Evolutionary conservation across 257 asterid genomes (phyloP).

Genomic region (Scutellaria barbata): DNA sequence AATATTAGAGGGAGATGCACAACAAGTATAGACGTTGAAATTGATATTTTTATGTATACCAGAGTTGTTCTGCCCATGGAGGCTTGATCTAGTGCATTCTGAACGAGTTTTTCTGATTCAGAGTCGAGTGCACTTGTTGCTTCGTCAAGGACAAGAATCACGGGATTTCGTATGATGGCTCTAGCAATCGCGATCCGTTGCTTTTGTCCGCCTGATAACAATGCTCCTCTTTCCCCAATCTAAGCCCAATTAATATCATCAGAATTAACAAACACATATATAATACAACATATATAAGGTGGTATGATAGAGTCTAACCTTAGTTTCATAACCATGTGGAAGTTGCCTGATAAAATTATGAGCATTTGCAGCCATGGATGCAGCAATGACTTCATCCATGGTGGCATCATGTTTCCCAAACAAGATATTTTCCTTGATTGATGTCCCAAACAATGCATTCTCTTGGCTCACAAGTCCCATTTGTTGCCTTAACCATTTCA

Average conservation of each 20-base stretch:
- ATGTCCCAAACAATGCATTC: slow-evolving; percentile 83
- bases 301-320: too few species aligned
- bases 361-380: slow-evolving; percentile 88
- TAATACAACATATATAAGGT: too few species aligned
- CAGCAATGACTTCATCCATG: slow-evolving; percentile 75
- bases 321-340: slow-evolving; percentile 82
- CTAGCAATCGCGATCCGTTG: slow-evolving; percentile 90
- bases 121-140: slow-evolving; percentile 96
- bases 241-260: neutral
- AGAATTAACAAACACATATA: neutral
- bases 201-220: slow-evolving; percentile 88
- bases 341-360: slow-evolving; percentile 78
- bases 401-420: slow-evolving; percentile 74
- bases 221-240: slow-evolving; percentile 89
- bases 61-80: slow-evolving; percentile 86
- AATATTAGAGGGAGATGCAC: neutral
- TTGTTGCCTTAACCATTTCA: slow-evolving; percentile 77
- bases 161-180: slow-evolving; percentile 76
- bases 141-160: slow-evolving; percentile 84
- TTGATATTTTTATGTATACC: slow-evolving; percentile 39
- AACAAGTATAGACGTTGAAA: neutral
- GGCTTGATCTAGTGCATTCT: slow-evolving; percentile 81
- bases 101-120: slow-evolving; percentile 83
- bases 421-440: slow-evolving; percentile 71
- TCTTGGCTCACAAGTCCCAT: slow-evolving; percentile 96